These are phyloP conservation scores for Apiotrichum gracile DNA, from an alignment of 1,284 basidiomycete genomes.

Conservation along the genomic window DNA sequence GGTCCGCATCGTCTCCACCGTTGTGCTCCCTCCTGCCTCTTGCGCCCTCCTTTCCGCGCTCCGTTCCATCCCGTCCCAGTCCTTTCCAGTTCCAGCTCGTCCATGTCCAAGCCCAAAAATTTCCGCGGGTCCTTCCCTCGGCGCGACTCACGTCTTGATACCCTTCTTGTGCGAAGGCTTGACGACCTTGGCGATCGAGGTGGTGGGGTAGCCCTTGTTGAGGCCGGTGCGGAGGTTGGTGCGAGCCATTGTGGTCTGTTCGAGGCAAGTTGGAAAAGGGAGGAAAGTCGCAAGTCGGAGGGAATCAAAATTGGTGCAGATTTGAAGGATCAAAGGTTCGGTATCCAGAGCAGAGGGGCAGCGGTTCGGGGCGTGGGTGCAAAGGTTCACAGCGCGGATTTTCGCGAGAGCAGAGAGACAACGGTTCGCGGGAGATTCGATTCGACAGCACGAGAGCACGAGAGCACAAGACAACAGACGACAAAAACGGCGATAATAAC, in stretches of 20 bases:
- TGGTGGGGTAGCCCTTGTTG: constrained; percentile 92
- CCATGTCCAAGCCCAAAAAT: too few species aligned
- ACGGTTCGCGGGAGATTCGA: too few species aligned
- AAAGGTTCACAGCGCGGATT: background rate
- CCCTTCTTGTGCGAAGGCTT: constrained; percentile 94
- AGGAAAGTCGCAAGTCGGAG: background rate
- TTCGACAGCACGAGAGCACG: background rate
- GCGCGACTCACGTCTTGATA: constrained; percentile 52
- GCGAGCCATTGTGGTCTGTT: constrained; percentile 17
- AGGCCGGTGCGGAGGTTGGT: constrained; percentile 82
- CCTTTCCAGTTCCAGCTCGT: background rate
- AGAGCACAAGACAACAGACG: background rate
- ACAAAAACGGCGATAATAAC: background rate
- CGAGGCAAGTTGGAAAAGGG: background rate
- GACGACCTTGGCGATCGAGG: constrained; percentile 67
- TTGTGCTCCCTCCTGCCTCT: too few species aligned
- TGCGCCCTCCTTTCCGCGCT: too few species aligned
- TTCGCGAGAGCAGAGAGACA: too few species aligned
- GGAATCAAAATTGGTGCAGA: background rate
- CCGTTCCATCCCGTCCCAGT: too few species aligned
- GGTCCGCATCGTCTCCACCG: too few species aligned
- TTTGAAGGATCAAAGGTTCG: background rate
- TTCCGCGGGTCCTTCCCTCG: background rate
- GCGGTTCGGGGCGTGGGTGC: background rate
- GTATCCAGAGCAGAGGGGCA: background rate